These are phyloP conservation scores for Diaporthe caulivora DNA, from an alignment of 2,329 filamentous ascomycete species.

Conservation along the genomic window DNA sequence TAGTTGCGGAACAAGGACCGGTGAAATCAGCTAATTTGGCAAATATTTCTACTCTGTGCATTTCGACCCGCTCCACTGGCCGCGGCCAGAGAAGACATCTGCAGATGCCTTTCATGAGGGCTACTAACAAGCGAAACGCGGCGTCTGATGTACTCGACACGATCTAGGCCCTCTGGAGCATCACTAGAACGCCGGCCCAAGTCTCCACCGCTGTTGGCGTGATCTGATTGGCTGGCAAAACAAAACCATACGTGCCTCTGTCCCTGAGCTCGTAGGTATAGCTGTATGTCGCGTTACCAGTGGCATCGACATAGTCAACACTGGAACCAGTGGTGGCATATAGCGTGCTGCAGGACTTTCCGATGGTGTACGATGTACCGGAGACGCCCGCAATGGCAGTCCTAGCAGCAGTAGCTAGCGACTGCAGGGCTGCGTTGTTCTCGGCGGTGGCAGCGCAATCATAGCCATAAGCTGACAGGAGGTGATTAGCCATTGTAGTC, in stretches of 20 bases:
- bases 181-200: conserved; percentile 46
- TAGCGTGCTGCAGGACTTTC: conserved; percentile 53
- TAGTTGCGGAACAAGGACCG: too few species aligned
- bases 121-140: too few species aligned
- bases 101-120: too few species aligned
- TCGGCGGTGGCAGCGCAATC: not conserved
- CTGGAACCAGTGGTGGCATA: conserved; percentile 52
- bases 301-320: conserved; percentile 47
- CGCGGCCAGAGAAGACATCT: too few species aligned
- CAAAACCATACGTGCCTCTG: conserved; percentile 51
- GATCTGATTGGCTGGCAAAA: conserved; percentile 54
- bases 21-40: too few species aligned
- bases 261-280: conserved; percentile 55
- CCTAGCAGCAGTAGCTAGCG: not conserved
- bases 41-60: too few species aligned
- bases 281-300: conserved; percentile 49
- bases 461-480: not conserved
- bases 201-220: conserved; percentile 51
- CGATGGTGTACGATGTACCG: conserved; percentile 51
- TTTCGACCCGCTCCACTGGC: too few species aligned
- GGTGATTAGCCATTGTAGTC: not conserved
- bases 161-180: conserved; percentile 21
- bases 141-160: too few species aligned
- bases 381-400: conserved; percentile 50
- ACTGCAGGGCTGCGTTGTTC: conserved; percentile 4